phyloP scores from a whole-genome alignment of 176 grass and related monocot species.

The Microstegium vimineum region DNA sequence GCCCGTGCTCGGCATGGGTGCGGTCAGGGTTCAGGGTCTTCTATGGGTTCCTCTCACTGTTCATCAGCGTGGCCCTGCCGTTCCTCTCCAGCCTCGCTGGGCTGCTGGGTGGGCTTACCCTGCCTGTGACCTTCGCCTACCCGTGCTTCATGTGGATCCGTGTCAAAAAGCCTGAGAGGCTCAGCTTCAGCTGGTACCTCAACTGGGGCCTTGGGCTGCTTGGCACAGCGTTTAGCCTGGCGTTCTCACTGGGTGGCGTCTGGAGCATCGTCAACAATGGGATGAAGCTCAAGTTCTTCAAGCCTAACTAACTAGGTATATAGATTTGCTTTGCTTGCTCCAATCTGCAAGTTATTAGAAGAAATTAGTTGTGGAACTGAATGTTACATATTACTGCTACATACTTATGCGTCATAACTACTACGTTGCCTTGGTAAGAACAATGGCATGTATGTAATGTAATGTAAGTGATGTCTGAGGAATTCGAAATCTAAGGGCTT shows the following conservation, averaged over 20 bases:
- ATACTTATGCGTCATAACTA: neutral
- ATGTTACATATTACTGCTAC: neutral
- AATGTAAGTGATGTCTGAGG: neutral
- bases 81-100: conserved; percentile 93
- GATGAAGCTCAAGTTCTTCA: conserved; percentile 97
- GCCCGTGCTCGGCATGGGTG: conserved; percentile 84
- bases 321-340: neutral
- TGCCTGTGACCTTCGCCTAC: conserved; percentile 91
- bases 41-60: conserved; percentile 85
- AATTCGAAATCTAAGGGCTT: neutral
- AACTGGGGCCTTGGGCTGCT: conserved; percentile 78
- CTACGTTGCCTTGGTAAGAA: conserved; percentile 4
- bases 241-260: conserved; percentile 67
- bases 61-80: conserved; percentile 79
- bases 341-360: neutral
- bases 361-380: neutral
- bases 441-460: neutral
- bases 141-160: conserved; percentile 98
- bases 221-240: conserved; percentile 77
- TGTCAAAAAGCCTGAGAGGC: conserved; percentile 84
- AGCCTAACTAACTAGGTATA: conserved; percentile 64
- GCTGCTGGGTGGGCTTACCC: conserved; percentile 69
- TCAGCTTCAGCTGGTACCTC: conserved; percentile 87
- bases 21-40: conserved; percentile 81
- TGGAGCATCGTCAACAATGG: conserved; percentile 91